Evolutionary conservation across 441 rosid genomes (phyloP).

Genomic region (Populus hybrid): DNA sequence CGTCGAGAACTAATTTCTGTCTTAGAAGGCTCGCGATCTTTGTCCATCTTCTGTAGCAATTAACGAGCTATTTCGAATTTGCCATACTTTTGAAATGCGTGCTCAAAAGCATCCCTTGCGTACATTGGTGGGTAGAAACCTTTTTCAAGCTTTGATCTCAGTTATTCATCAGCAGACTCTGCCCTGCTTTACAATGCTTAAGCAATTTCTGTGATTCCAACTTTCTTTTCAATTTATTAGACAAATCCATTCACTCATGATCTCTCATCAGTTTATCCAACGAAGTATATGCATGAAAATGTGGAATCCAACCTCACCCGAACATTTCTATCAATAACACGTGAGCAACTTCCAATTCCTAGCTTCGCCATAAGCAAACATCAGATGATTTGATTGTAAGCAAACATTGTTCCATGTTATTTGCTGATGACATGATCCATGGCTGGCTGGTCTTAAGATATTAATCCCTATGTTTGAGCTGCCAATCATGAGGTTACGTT

Average conservation of each 20-base stretch:
- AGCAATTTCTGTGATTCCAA: conserved; percentile 30
- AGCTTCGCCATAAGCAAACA: conserved; percentile 20
- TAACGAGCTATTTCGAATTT: conserved; percentile 23
- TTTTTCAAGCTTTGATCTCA: conserved; percentile 21
- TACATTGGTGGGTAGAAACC: conserved; percentile 26
- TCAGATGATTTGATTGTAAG: not conserved
- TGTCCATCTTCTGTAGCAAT: conserved; percentile 22
- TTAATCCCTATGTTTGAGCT: too few species aligned
- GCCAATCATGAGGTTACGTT: too few species aligned
- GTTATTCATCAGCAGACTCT: conserved; percentile 25
- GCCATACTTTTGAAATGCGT: conserved; percentile 24
- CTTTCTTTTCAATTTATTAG: conserved; percentile 25
- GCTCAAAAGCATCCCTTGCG: conserved; percentile 22
- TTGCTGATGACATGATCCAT: too few species aligned
- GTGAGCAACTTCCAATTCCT: conserved; percentile 26
- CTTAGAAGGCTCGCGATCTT: not conserved
- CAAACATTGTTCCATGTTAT: too few species aligned
- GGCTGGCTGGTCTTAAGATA: too few species aligned
- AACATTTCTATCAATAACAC: conserved; percentile 24
- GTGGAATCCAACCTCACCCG: conserved; percentile 26
- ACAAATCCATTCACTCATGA: conserved; percentile 25
- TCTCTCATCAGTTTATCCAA: conserved; percentile 27
- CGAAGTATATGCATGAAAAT: conserved; percentile 19
- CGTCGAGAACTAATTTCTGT: not conserved
- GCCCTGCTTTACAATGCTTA: conserved; percentile 28